These are phyloP conservation scores for Ustanciosporium gigantosporum DNA, from an alignment of 1,284 basidiomycete genomes.

Conservation along the genomic window DNA sequence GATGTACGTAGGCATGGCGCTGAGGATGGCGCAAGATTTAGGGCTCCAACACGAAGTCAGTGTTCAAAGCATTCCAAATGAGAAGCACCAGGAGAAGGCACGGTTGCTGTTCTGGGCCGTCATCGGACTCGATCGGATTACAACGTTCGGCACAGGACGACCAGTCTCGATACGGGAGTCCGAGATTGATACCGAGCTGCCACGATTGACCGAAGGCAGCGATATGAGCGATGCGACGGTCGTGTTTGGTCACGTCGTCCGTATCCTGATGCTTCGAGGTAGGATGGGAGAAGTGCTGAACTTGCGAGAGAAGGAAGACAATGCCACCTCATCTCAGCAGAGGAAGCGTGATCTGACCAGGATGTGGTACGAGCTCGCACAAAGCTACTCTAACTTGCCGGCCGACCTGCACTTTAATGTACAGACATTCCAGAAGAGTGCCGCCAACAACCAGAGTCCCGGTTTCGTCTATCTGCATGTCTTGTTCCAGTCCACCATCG, in stretches of 20 bases:
- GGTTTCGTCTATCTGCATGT: slow-evolving; percentile 50
- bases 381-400: slow-evolving; percentile 43
- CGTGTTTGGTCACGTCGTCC: slow-evolving; percentile 41
- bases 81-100: slow-evolving; percentile 43
- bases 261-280: slow-evolving; percentile 41
- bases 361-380: slow-evolving; percentile 49
- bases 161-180: slow-evolving; percentile 46
- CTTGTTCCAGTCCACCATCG: slow-evolving; percentile 51
- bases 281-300: slow-evolving; percentile 52
- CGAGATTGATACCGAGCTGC: slow-evolving; percentile 46
- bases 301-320: slow-evolving; percentile 30
- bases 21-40: slow-evolving; percentile 48
- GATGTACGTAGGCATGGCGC: slow-evolving; percentile 53
- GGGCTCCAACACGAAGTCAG: slow-evolving; percentile 49
- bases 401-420: slow-evolving; percentile 46
- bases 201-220: slow-evolving; percentile 15
- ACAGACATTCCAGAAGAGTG: slow-evolving; percentile 46
- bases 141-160: slow-evolving; percentile 47
- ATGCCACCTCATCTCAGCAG: slow-evolving; percentile 15
- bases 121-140: slow-evolving; percentile 48
- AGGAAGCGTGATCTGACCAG: slow-evolving; percentile 32
- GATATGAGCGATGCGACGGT: slow-evolving; percentile 40
- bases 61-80: slow-evolving; percentile 40
- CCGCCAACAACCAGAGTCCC: slow-evolving; percentile 38
- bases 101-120: slow-evolving; percentile 47